These are phyloP conservation scores for Chaetomium sp. DNA, from an alignment of 2,329 filamentous ascomycete genomes.

Conservation along the genomic window DNA sequence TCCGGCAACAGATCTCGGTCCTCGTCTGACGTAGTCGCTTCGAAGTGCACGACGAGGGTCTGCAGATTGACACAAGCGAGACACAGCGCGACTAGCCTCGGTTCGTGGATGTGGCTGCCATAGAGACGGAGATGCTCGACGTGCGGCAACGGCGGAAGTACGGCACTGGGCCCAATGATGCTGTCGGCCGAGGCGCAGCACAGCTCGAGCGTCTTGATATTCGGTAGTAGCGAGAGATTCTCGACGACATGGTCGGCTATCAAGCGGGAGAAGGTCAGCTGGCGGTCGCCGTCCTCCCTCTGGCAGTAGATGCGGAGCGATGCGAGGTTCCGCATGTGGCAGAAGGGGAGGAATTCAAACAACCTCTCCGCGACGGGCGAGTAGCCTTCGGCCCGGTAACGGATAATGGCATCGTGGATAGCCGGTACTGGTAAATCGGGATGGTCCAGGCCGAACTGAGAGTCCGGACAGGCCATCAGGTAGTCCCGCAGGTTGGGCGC, in stretches of 20 bases:
- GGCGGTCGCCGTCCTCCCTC: slow-evolving; percentile 31
- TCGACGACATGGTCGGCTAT: slow-evolving; percentile 33
- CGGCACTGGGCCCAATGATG: slow-evolving; percentile 10
- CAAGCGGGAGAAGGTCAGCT: slow-evolving; percentile 31
- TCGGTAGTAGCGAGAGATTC: slow-evolving; percentile 25
- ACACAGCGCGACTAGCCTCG: slow-evolving; percentile 33
- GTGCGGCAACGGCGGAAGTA: slow-evolving; percentile 32
- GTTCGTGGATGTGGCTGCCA: slow-evolving; percentile 37
- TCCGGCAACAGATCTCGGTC: slow-evolving; percentile 34
- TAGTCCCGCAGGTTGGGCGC: slow-evolving; percentile 34
- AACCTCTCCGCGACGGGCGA: not conserved
- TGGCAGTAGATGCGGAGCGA: slow-evolving; percentile 38
- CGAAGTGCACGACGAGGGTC: slow-evolving; percentile 37
- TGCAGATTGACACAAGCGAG: slow-evolving; percentile 34
- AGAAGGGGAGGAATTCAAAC: slow-evolving; percentile 26
- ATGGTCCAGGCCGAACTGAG: slow-evolving; percentile 17
- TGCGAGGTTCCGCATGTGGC: slow-evolving; percentile 26
- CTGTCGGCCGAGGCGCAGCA: slow-evolving; percentile 32
- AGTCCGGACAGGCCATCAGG: slow-evolving; percentile 35
- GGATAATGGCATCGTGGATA: slow-evolving; percentile 24
- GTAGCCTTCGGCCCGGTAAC: slow-evolving; percentile 18
- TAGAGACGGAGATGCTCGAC: slow-evolving; percentile 35
- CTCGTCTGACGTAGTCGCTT: slow-evolving; percentile 33
- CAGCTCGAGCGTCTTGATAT: slow-evolving; percentile 34
- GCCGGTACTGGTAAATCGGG: slow-evolving; percentile 12